A percentile compares a stretch with the other conserved stretches of the same genome.
Conservation (phyloP, 2,329 filamentous ascomycete species). For the Colletotrichum kahawae region DNA sequence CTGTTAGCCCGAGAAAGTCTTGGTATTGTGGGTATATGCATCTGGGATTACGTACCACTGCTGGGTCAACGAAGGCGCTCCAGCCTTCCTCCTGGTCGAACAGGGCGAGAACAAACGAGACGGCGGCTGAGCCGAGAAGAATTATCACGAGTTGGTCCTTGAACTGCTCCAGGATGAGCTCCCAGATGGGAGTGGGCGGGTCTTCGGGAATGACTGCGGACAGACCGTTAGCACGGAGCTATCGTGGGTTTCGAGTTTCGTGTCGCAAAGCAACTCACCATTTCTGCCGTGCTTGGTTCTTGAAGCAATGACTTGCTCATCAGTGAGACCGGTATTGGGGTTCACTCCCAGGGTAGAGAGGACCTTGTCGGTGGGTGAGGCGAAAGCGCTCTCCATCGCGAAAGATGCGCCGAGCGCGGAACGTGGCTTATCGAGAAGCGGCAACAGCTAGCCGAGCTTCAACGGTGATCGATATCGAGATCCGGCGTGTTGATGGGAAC, state of each 20-base stretch:
- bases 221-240: slow-evolving; percentile 18
- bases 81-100: slow-evolving; percentile 94
- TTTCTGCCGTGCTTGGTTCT: slow-evolving; percentile 69
- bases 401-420: slow-evolving; percentile 20
- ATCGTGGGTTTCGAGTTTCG: not conserved
- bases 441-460: slow-evolving; percentile 10
- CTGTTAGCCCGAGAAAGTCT: slow-evolving; percentile 22
- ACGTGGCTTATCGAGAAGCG: slow-evolving; percentile 17
- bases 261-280: slow-evolving; percentile 50
- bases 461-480: not conserved
- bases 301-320: slow-evolving; percentile 61
- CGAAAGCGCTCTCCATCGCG: slow-evolving; percentile 68
- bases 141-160: slow-evolving; percentile 98
- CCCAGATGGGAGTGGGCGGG: slow-evolving; percentile 93
- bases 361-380: slow-evolving; percentile 62
- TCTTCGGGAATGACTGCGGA: slow-evolving; percentile 74
- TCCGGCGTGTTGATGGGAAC: not conserved
- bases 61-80: slow-evolving; percentile 96
- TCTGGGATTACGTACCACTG: slow-evolving; percentile 71
- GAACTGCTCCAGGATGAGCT: slow-evolving; percentile 97
- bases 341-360: slow-evolving; percentile 64
- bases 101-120: slow-evolving; percentile 91
- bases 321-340: slow-evolving; percentile 58
- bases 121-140: slow-evolving; percentile 86
- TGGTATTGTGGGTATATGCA: slow-evolving; percentile 12